These are phyloP conservation scores for Agrostemma githago DNA, from an alignment of 148 eudicot genomes.

Conservation along the genomic window DNA sequence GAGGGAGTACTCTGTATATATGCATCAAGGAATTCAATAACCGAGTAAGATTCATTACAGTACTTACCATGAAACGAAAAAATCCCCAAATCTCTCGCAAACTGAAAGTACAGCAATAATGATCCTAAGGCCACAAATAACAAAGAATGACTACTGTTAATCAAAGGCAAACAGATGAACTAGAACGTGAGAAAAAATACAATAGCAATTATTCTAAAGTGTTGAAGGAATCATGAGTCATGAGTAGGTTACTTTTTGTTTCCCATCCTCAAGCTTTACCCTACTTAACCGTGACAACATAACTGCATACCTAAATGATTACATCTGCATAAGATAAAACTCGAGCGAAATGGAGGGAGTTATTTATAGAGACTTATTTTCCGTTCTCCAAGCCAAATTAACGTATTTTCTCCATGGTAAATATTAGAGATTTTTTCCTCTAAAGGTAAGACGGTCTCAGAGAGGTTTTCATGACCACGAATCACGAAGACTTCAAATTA, in stretches of 20 bases:
- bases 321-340: not conserved
- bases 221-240: not conserved
- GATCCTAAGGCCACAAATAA: slow-evolving; percentile 42
- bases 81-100: slow-evolving; percentile 51
- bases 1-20: no score
- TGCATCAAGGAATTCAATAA: not conserved
- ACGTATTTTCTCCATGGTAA: no score
- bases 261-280: not conserved
- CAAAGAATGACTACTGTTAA: not conserved
- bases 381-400: no score
- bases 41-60: not conserved
- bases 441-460: no score
- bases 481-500: no score
- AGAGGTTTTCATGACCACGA: no score
- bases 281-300: not conserved
- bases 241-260: not conserved
- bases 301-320: not conserved
- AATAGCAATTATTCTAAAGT: not conserved
- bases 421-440: no score
- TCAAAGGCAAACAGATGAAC: not conserved
- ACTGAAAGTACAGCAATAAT: slow-evolving; percentile 60
- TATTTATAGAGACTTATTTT: no score
- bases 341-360: no score
- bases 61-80: slow-evolving; percentile 64
- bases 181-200: not conserved